Base-by-base conservation (phyloP, 1,284 basidiomycete species). In the Microbotryum saponariae region DNA sequence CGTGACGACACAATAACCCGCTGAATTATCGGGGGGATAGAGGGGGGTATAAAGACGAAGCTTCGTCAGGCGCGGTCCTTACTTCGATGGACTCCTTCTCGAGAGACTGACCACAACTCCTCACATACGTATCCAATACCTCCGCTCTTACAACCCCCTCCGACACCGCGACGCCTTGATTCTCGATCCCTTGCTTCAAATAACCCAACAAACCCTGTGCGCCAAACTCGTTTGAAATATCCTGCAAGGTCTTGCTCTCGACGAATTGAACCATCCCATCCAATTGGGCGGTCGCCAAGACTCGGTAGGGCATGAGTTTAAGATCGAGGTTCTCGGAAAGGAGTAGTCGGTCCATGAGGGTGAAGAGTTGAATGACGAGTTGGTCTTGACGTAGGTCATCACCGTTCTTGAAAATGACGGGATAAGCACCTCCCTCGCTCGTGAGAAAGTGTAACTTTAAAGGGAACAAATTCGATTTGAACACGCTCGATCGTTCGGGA, bases 331-430 rank as follows among this genome's bases (percentile, higher is more conserved):
- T 97, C 77, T 98, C 96, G 76, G 96, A 94, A 52, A 91, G 80
- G 63, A 98, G 77, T 18, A 98, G 78, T 37, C 89, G 82, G 74
- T 99, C 93, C 96, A 98, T 98, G 29, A 98, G 82, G 5, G 91
- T 96, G 76, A 98, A 94, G 10, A 98, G 81, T 75, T 98, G 94
- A 58, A 97, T 89, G 27, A 97, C 93, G 37, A 97, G 83, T 75
- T 97, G 94, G 74, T 97, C 94, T 75, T 98, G 96, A 23, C 94
- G 85, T 80, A 98, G 85, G 74, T 99, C 96, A 74, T 99, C 96
- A 7, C 96, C 96, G 69, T 97, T 93, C 76, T 99, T 98, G 81
- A 97, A 97, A 67, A 99, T 98, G 54, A 97, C 82, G 0, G 92
- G 88, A 75, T 89, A 98, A 73, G 91, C 87, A 57, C 31, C n/a